Evolutionary conservation across 2,329 filamentous ascomycete species (phyloP).

Genomic region (Curvularia sp.): DNA sequence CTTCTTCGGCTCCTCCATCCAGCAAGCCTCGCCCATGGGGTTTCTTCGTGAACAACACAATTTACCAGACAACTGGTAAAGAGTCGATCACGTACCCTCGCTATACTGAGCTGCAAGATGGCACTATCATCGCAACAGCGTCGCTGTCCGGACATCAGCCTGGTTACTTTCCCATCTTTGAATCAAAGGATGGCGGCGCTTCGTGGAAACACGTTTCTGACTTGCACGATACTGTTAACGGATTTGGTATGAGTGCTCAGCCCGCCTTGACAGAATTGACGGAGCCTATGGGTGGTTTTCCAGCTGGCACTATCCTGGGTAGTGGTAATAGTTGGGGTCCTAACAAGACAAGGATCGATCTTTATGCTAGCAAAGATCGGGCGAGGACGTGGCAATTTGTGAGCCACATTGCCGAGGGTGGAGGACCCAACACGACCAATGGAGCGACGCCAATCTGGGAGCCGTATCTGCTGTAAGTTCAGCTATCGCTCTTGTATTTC

Average conservation of each 20-base stretch:
- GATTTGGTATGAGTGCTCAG: constrained; percentile 66
- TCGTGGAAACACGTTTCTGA: constrained; percentile 67
- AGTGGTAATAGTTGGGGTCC: constrained; percentile 59
- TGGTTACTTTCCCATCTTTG: constrained; percentile 51
- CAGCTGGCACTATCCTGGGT: constrained; percentile 39
- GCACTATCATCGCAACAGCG: constrained; percentile 28
- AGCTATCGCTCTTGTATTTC: neutral
- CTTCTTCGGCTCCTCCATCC: neutral
- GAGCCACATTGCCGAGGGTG: constrained; percentile 30
- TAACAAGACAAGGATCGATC: constrained; percentile 45
- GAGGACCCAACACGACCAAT: constrained; percentile 29
- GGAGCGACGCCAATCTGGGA: constrained; percentile 37
- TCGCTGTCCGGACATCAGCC: constrained; percentile 22
- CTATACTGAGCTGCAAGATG: constrained; percentile 21
- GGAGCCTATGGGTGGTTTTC: constrained; percentile 25
- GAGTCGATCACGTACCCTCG: constrained; percentile 30
- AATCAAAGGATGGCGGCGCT: constrained; percentile 52
- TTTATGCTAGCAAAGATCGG: constrained; percentile 31
- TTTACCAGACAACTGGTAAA: constrained; percentile 23
- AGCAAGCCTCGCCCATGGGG: constrained; percentile 21
- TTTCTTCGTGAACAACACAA: constrained; percentile 31
- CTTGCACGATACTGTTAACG: constrained; percentile 67
- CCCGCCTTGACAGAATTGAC: constrained; percentile 25
- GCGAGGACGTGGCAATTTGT: constrained; percentile 33
- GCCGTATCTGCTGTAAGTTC: constrained; percentile 30